Conservation (phyloP, 768 basidiomycete species). For the Lyophyllum atratum region DNA sequence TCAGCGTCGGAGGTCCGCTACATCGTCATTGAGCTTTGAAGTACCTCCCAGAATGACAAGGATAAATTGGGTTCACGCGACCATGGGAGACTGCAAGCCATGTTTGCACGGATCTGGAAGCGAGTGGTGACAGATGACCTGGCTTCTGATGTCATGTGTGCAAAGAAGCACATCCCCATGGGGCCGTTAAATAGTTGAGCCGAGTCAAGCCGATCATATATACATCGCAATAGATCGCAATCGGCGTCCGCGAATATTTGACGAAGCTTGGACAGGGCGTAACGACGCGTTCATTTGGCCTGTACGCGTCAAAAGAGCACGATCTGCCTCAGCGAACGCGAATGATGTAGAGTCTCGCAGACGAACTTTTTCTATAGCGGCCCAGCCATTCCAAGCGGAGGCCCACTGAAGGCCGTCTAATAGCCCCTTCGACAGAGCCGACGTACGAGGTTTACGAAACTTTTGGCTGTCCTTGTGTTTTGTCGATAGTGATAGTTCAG, state of each 20-base stretch:
- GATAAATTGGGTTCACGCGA: not conserved
- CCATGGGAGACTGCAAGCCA: not conserved
- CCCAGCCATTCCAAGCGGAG: too few relatives aligned
- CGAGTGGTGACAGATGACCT: conserved; percentile 2
- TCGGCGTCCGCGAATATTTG: not conserved
- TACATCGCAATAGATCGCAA: not conserved
- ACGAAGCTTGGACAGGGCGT: not conserved
- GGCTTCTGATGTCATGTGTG: not conserved
- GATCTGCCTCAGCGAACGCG: too few relatives aligned
- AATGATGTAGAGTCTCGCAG: too few relatives aligned
- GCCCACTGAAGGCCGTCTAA: too few relatives aligned
- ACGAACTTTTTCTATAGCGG: too few relatives aligned
- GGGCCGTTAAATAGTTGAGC: not conserved
- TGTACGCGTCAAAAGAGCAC: too few relatives aligned
- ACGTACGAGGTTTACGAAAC: too few relatives aligned
- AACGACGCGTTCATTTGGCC: too few relatives aligned
- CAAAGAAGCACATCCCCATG: not conserved
- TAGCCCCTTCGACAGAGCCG: too few relatives aligned
- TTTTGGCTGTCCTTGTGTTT: too few relatives aligned
- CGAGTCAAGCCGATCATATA: not conserved
- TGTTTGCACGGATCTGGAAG: not conserved
- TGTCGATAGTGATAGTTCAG: too few relatives aligned
- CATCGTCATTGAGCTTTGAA: not conserved
- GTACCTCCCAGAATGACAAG: too few relatives aligned
- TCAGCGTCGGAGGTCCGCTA: not conserved